These are phyloP conservation scores for Talaromyces piceae DNA, from an alignment of 2,329 filamentous ascomycete genomes.

Conservation along the genomic window DNA sequence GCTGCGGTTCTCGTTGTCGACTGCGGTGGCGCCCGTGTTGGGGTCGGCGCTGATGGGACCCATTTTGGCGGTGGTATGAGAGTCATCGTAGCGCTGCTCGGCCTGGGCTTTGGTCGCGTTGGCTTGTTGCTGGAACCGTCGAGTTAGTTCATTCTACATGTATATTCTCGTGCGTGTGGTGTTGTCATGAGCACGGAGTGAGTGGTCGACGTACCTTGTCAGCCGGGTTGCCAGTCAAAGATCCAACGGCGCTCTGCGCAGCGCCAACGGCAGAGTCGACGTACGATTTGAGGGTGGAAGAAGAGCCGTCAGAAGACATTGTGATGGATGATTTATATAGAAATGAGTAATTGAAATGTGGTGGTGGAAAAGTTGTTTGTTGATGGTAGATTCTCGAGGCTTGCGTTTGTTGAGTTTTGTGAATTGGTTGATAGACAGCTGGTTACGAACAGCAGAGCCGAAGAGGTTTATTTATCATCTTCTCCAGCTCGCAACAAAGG, in stretches of 20 bases:
- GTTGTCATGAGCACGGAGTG: not conserved
- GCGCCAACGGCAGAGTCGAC: conserved; percentile 65
- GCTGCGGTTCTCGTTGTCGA: conserved; percentile 65
- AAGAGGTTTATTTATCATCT: not conserved
- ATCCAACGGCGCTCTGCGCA: conserved; percentile 64
- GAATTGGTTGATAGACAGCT: not conserved
- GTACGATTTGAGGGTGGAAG: conserved; percentile 74
- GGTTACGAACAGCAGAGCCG: too few relatives aligned
- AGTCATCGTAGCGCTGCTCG: conserved; percentile 61
- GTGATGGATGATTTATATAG: not conserved
- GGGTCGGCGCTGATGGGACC: conserved; percentile 61
- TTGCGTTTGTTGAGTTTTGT: not conserved
- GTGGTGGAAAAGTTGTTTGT: not conserved
- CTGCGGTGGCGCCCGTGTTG: conserved; percentile 60
- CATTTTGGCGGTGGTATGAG: conserved; percentile 66
- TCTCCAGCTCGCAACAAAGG: not conserved
- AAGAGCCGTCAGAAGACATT: conserved; percentile 25
- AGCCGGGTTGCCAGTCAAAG: conserved; percentile 61
- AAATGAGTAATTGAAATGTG: not conserved
- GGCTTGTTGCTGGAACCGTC: conserved; percentile 45
- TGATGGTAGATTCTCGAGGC: not conserved
- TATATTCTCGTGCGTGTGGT: too few relatives aligned
- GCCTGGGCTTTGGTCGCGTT: conserved; percentile 59
- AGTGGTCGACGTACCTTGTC: conserved; percentile 49
- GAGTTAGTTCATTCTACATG: too few relatives aligned